Evolutionary conservation across 1,284 basidiomycete genomes (phyloP), one percentile per base, ranked within the genome.

Genomic region (Meira nashicola): DNA sequence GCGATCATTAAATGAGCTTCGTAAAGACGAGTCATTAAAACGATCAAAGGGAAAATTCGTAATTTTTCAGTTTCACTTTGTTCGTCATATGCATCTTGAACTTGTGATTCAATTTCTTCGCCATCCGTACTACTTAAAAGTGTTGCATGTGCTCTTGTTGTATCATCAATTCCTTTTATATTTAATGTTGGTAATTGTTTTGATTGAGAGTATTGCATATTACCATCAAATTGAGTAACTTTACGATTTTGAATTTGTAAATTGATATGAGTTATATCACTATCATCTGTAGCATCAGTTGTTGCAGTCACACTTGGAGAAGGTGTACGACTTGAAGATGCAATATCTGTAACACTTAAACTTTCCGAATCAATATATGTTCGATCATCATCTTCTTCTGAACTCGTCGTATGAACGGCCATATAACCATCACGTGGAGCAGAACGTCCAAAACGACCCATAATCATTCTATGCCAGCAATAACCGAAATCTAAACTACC

Each of bases 1-100:
- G 52, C 60, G 39, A 77, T 71, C 65, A 78, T 73, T 51, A 76
- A 39, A 62, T 77, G 76, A 5, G 76, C 76, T 56, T 78, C 75
- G 63, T 71, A 78, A 25, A 78, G 49, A 10, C 76, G 66, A 19
- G 52, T 50, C 23, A 68, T 28, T 50, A 70, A 25, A n/a, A 56
- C 52, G 25, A 69, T 17, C 44, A 70, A 52, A 0, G 68, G 67
- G 56, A 60, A 59, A 37, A 65, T 41, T n/a, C 53, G 55, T 19
- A 49, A 19, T 37, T 55, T 48, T 39, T 43, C 39, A 19, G 28
- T 11, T 10, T 46, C 39, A 21, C 44, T 51, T 8, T 12, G 8
- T 21, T 21, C 53, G 4, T 40, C 28, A 49, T 60, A 17, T 64
- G 67, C 11, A 58, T 58, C 28, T n/a, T 25, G n/a, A 3, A 15